Percentiles rank a stretch among this genome's conserved stretches.
Conservation (phyloP, 108 stramenopile genomes). For the Stephanodiscus triporus region DNA sequence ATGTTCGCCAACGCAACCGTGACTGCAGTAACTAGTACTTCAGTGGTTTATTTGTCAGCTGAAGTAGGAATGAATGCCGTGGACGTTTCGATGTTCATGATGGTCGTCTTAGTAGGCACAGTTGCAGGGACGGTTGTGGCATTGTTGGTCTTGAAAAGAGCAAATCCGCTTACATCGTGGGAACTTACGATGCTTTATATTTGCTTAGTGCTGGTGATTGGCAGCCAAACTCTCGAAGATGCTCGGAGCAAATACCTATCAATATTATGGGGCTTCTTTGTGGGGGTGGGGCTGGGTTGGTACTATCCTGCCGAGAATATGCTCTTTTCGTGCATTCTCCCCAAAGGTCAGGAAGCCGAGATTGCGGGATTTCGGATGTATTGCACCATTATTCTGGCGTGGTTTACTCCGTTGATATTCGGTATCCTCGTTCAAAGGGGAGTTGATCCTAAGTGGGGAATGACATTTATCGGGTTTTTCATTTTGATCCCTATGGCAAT, state of each 20-base stretch:
- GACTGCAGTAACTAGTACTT: constrained; percentile 29
- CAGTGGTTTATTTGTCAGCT: constrained; percentile 56
- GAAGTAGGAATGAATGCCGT: constrained; percentile 40
- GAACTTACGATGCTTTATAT: constrained; percentile 32
- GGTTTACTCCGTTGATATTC: constrained; percentile 58
- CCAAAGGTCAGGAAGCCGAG: constrained; percentile 63
- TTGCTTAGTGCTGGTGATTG: constrained; percentile 17
- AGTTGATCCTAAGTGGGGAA: constrained; percentile 17
- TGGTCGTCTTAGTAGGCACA: constrained; percentile 42
- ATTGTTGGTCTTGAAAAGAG: constrained; percentile 22
- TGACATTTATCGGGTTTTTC: constrained; percentile 15
- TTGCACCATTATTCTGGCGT: constrained; percentile 49
- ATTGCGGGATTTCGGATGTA: constrained; percentile 60
- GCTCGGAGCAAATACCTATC: constrained; percentile 12
- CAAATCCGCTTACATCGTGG: constrained; percentile 52
- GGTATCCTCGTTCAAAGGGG: constrained; percentile 32
- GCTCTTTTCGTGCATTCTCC: constrained; percentile 49
- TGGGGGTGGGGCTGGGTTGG: constrained; percentile 32
- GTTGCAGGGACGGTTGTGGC: constrained; percentile 50
- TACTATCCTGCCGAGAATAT: constrained; percentile 65
- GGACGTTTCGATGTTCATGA: constrained; percentile 62
- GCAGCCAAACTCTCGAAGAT: constrained; percentile 21
- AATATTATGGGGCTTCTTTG: constrained; percentile 24
- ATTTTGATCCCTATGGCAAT: constrained; percentile 16
- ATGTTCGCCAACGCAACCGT: constrained; percentile 58